Evolutionary conservation across 352 stramenopile species (phyloP).

Genomic region (Plasmopara viticola): DNA sequence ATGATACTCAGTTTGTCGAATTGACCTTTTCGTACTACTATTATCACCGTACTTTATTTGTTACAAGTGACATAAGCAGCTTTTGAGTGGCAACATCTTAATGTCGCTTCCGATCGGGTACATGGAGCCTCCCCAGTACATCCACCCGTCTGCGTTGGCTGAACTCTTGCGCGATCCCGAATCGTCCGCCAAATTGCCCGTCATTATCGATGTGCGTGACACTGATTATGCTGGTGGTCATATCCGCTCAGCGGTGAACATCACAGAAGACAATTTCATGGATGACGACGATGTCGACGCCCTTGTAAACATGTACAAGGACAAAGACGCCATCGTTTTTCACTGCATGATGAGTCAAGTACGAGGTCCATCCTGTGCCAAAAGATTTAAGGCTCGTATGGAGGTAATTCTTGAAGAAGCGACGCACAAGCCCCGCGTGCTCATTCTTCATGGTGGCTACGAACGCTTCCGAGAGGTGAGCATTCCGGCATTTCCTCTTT

Average conservation of each 20-base stretch:
- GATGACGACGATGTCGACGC: conserved; percentile 77
- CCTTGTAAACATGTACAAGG: conserved; percentile 58
- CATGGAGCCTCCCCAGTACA: conserved; percentile 34
- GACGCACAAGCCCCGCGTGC: conserved; percentile 42
- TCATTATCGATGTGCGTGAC: conserved; percentile 77
- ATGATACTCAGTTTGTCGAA: background rate
- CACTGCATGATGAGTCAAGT: conserved; percentile 88
- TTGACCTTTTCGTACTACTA: too few relatives aligned
- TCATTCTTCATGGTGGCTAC: conserved; percentile 70
- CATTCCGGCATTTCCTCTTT: background rate
- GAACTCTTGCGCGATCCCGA: conserved; percentile 37
- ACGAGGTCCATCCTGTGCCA: conserved; percentile 70
- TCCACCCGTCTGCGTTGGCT: conserved; percentile 48
- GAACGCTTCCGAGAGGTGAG: conserved; percentile 55
- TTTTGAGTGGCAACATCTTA: background rate
- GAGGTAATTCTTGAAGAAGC: conserved; percentile 38
- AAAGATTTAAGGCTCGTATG: conserved; percentile 66
- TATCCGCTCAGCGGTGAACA: conserved; percentile 71
- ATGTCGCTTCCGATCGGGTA: conserved; percentile 28
- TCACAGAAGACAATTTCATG: conserved; percentile 73
- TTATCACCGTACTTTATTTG: background rate
- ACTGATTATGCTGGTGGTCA: conserved; percentile 66
- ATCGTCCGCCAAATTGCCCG: conserved; percentile 23
- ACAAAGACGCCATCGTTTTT: conserved; percentile 66
- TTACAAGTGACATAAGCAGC: background rate